Percentiles rank a stretch among this genome's conserved stretches.
Evolutionary conservation across 106 monocot species (phyloP).

Genomic region (Iris macrosiphon): DNA sequence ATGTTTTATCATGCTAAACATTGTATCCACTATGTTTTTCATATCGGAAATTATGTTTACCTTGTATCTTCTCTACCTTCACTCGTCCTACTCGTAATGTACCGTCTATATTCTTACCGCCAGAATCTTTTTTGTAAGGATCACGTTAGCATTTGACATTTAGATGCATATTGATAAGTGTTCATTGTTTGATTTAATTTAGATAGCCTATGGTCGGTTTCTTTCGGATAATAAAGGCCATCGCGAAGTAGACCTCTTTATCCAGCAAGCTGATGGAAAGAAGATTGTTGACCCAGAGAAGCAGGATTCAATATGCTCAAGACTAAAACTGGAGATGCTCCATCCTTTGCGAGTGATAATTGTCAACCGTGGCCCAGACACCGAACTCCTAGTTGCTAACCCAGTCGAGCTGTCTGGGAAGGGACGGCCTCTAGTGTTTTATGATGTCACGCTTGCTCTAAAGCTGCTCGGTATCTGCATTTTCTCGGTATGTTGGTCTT

Average conservation of each 20-base stretch:
- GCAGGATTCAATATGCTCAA: constrained; percentile 46
- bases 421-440: constrained; percentile 78
- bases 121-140: no score
- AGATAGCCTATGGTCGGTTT: constrained; percentile 79
- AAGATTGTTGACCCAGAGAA: constrained; percentile 83
- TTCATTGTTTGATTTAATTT: constrained; percentile 4
- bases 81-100: no score
- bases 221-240: constrained; percentile 68
- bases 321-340: constrained; percentile 72
- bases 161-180: no score
- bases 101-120: no score
- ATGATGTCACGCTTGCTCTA: constrained; percentile 69
- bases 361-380: constrained; percentile 65
- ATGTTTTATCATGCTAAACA: no score
- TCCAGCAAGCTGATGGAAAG: constrained; percentile 73
- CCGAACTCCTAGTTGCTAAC: constrained; percentile 85
- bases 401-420: constrained; percentile 85
- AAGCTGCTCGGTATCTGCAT: constrained; percentile 71
- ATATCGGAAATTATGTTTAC: no score
- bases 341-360: constrained; percentile 72
- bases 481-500: constrained; percentile 56
- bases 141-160: no score
- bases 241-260: constrained; percentile 76
- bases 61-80: no score
- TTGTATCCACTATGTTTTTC: no score